phyloP scores from a whole-genome alignment of 305 asterid species.

The Nicotiana rustica region DNA sequence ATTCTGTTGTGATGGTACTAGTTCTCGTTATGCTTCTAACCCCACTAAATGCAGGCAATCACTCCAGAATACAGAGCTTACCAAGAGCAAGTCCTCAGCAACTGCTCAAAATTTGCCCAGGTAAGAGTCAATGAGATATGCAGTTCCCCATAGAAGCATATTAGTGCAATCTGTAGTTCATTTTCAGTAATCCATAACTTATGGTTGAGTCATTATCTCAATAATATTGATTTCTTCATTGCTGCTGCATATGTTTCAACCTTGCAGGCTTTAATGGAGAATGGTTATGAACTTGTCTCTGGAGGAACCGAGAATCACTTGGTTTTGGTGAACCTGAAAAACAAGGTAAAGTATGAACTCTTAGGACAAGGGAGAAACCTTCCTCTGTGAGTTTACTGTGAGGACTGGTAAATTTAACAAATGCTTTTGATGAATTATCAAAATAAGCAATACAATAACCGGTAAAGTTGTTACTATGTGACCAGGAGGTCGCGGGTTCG shows the following conservation, averaged over 20 bases:
- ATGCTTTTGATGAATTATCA: not conserved
- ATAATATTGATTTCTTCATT: not conserved
- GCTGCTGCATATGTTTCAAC: conserved; percentile 37
- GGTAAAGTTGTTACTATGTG: too few relatives aligned
- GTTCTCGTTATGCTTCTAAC: conserved; percentile 21
- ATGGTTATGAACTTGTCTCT: conserved; percentile 83
- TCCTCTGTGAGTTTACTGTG: conserved; percentile 7
- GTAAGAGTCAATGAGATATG: conserved; percentile 42
- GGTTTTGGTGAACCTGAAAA: conserved; percentile 75
- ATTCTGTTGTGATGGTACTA: not conserved
- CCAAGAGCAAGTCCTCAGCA: conserved; percentile 93
- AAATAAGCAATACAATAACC: not conserved
- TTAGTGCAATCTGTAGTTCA: conserved; percentile 9
- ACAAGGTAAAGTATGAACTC: conserved; percentile 52
- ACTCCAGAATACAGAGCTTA: conserved; percentile 92
- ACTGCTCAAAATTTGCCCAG: conserved; percentile 82
- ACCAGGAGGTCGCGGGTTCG: too few relatives aligned
- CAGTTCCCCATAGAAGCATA: not conserved
- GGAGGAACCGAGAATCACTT: conserved; percentile 90
- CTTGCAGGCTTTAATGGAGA: conserved; percentile 63
- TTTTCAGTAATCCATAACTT: not conserved
- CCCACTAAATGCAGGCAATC: conserved; percentile 56
- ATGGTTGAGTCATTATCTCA: conserved; percentile 26
- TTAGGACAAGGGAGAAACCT: not conserved
- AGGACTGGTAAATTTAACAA: not conserved